Base-by-base conservation (phyloP, 192 early-diverging fungal species). In the Coemansia sp. region DNA sequence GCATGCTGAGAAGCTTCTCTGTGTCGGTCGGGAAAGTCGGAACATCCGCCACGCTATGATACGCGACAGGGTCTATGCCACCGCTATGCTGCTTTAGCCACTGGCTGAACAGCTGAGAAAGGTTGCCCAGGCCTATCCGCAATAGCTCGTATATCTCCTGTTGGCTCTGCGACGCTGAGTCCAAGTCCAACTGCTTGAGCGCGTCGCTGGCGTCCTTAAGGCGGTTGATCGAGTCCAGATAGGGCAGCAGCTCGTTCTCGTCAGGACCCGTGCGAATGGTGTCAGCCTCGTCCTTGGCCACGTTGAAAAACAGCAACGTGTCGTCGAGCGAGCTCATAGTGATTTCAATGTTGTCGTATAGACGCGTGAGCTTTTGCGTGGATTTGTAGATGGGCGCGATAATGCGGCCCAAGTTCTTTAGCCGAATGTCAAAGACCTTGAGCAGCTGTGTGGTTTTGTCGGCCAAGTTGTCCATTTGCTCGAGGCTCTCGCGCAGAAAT, bases 21-120 rank as follows among this genome's bases (percentile, higher is more conserved):
- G 83, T 79, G 64, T 79, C 83, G 16, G 74, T 76, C 8, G 83
- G 83, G 46, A 79, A 77, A 3, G 74, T 73, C 29, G 83, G 83
- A 17, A 84, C 77, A 40, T 80, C 78, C 10, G 75, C 21, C 4
- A 78, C 74, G 46, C 66, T 80, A 67, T 59, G 64, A 37, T 84
- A 84, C 6, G 78, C 74, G n/a, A 72, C 78, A 6, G 83, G 83
- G 42, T 84, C 83, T 27, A 84, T 70, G 36, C 78, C 78, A 40
- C 74, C 75, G 72, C 78, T 80, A 65, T 80, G 75, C 61, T 84
- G 78, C 73, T 80, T 79, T 60, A 84, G 78, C 83, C 83, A 84
- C 64, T 84, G 74, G 66, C 75, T 76, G 64, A 84, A 84, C 53
- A 84, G 75, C 68, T 84, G 74, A 41, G 78, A 80, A n/a, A 84